Evolutionary conservation across 1,139 yeast genomes (phyloP).

Genomic region (Hanseniaspora gamundiae): DNA sequence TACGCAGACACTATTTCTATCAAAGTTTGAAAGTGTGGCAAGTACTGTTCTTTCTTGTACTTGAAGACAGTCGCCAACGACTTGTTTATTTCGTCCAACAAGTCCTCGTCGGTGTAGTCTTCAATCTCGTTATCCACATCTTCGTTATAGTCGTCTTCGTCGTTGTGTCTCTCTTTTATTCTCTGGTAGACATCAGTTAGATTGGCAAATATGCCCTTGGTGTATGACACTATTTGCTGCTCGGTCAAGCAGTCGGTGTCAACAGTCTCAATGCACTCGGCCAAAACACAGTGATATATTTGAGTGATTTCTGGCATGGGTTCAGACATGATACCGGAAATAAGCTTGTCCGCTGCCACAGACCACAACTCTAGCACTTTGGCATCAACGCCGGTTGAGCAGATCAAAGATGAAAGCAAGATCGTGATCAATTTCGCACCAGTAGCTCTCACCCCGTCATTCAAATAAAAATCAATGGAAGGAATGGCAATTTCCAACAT

Average conservation of each 20-base stretch:
- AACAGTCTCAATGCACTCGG: conserved; percentile 54
- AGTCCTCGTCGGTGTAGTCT: conserved; percentile 82
- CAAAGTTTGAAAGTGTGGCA: conserved; percentile 50
- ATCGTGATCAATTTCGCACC: conserved; percentile 81
- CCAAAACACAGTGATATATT: conserved; percentile 63
- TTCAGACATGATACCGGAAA: conserved; percentile 58
- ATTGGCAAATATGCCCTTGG: conserved; percentile 48
- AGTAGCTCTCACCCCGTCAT: conserved; percentile 87
- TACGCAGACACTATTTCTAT: conserved; percentile 42
- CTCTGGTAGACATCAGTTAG: conserved; percentile 61
- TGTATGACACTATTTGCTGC: conserved; percentile 45
- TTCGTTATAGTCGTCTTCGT: conserved; percentile 47
- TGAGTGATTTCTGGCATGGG: conserved; percentile 78
- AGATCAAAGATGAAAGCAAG: conserved; percentile 53
- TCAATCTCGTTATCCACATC: conserved; percentile 67
- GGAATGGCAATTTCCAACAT: conserved; percentile 75
- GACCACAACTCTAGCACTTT: conserved; percentile 63
- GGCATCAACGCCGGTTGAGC: conserved; percentile 47
- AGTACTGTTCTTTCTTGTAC: conserved; percentile 43
- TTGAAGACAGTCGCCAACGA: conserved; percentile 66
- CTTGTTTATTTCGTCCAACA: conserved; percentile 74
- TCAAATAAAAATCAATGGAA: conserved; percentile 79
- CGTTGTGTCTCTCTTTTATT: conserved; percentile 56
- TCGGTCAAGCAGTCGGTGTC: conserved; percentile 49
- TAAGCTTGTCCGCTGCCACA: conserved; percentile 53